Conservation (phyloP, 352 stramenopile genomes). For the Phytophthora lateralis region DNA sequence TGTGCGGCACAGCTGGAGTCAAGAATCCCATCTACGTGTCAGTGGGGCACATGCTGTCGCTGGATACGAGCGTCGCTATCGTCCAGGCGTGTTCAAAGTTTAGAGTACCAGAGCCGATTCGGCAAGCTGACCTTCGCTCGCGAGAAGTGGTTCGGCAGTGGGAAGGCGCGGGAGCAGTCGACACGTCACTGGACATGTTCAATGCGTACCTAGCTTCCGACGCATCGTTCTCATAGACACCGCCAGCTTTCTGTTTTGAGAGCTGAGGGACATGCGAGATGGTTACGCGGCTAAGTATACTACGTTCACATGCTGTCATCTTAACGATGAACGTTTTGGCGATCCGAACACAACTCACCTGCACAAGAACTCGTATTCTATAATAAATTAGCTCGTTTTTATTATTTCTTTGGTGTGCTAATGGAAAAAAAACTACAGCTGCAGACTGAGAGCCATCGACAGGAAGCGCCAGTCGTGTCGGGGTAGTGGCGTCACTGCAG, state of each 20-base stretch:
- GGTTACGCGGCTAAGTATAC: too few relatives aligned
- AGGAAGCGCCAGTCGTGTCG: slow-evolving; percentile 40
- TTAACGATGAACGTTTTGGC: too few relatives aligned
- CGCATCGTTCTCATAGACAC: slow-evolving; percentile 9
- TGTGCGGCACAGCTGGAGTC: slow-evolving; percentile 61
- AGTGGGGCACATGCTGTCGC: slow-evolving; percentile 69
- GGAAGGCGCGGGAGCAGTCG: slow-evolving; percentile 51
- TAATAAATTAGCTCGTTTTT: slow-evolving; percentile 39
- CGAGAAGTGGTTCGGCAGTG: slow-evolving; percentile 74
- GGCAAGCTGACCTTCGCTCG: slow-evolving; percentile 84
- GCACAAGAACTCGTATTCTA: not conserved
- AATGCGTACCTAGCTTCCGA: slow-evolving; percentile 12
- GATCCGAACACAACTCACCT: too few relatives aligned
- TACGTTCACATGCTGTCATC: not conserved
- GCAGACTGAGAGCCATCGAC: slow-evolving; percentile 46
- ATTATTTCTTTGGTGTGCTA: slow-evolving; percentile 2
- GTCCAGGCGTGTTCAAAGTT: slow-evolving; percentile 62
- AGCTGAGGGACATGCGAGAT: not conserved
- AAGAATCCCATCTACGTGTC: slow-evolving; percentile 90
- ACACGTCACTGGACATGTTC: slow-evolving; percentile 61
- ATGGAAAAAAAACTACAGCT: slow-evolving; percentile 33
- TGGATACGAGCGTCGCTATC: slow-evolving; percentile 67
- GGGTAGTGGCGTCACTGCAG: slow-evolving; percentile 10
- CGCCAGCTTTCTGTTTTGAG: slow-evolving; percentile 13
- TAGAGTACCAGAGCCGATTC: slow-evolving; percentile 85